Conservation (phyloP, 1,284 basidiomycete genomes). For the Ustilago loliicola region DNA sequence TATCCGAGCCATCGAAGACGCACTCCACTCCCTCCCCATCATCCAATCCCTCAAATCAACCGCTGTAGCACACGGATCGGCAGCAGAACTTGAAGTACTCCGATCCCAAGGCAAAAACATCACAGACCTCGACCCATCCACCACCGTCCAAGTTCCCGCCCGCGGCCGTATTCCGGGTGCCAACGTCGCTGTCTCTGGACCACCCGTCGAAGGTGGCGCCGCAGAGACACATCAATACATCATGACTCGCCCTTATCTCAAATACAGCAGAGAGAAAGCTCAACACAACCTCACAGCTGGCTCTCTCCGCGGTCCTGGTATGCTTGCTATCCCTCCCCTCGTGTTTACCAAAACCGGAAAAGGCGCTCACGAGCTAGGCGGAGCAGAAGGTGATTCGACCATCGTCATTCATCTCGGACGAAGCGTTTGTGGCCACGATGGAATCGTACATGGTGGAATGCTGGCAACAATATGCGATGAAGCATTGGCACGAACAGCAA, state of each 20-base stretch:
- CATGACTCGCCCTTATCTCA: slow-evolving; percentile 78
- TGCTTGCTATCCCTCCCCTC: slow-evolving; percentile 62
- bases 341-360: slow-evolving; percentile 63
- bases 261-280: slow-evolving; percentile 78
- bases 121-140: slow-evolving; percentile 34
- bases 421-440: slow-evolving; percentile 88
- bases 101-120: slow-evolving; percentile 36
- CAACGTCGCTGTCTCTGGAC: slow-evolving; percentile 33
- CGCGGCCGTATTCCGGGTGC: slow-evolving; percentile 23
- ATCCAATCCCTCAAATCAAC: slow-evolving; percentile 64
- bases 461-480: slow-evolving; percentile 92
- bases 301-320: slow-evolving; percentile 80
- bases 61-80: slow-evolving; percentile 40
- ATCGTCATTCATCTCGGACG: slow-evolving; percentile 85
- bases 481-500: slow-evolving; percentile 80
- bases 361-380: slow-evolving; percentile 59
- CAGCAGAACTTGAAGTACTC: slow-evolving; percentile 36
- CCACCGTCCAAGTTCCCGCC: slow-evolving; percentile 41
- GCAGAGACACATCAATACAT: slow-evolving; percentile 56
- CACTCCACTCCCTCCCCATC: slow-evolving; percentile 77
- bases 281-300: slow-evolving; percentile 87
- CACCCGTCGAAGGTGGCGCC: slow-evolving; percentile 35
- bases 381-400: slow-evolving; percentile 61
- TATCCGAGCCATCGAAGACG: slow-evolving; percentile 77
- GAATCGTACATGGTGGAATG: slow-evolving; percentile 92